phyloP scores from a whole-genome alignment of 2,329 filamentous ascomycete species.

The Aspergillus novofumigatus region DNA sequence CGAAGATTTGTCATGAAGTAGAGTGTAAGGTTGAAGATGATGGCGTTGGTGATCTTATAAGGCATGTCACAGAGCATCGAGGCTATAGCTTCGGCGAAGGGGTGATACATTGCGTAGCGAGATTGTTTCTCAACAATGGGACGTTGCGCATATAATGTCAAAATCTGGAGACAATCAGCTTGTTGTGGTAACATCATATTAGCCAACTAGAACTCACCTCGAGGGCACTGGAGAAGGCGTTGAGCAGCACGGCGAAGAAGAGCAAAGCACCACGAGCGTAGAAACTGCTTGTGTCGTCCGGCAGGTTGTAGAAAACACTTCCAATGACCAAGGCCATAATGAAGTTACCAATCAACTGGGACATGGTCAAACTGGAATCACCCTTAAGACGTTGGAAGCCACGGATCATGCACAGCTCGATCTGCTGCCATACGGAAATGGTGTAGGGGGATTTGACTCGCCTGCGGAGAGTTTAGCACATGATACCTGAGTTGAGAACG shows the following conservation, averaged over 20 bases:
- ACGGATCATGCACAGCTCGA: conserved; percentile 74
- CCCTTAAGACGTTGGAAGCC: conserved; percentile 72
- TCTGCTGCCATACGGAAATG: conserved; percentile 69
- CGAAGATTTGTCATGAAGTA: conserved; percentile 87
- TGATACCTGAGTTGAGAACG: background rate
- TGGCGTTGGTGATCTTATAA: conserved; percentile 69
- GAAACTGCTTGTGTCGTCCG: conserved; percentile 64
- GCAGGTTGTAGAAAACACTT: conserved; percentile 76
- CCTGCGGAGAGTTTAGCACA: conserved; percentile 16
- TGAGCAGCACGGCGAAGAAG: conserved; percentile 85
- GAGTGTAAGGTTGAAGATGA: conserved; percentile 72
- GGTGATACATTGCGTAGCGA: conserved; percentile 84
- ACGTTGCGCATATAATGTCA: conserved; percentile 82
- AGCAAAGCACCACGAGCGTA: conserved; percentile 74
- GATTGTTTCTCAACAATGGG: conserved; percentile 88
- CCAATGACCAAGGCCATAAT: conserved; percentile 73
- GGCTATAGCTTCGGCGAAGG: conserved; percentile 79
- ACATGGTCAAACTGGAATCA: conserved; percentile 70
- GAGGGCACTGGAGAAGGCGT: conserved; percentile 74
- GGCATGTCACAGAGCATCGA: conserved; percentile 86
- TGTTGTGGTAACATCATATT: background rate
- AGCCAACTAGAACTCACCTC: conserved; percentile 47
- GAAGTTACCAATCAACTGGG: conserved; percentile 63
- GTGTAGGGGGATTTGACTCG: conserved; percentile 76
- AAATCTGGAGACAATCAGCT: conserved; percentile 50